These are phyloP conservation scores for Mycena metata DNA, from an alignment of 768 basidiomycete genomes.

Conservation along the genomic window DNA sequence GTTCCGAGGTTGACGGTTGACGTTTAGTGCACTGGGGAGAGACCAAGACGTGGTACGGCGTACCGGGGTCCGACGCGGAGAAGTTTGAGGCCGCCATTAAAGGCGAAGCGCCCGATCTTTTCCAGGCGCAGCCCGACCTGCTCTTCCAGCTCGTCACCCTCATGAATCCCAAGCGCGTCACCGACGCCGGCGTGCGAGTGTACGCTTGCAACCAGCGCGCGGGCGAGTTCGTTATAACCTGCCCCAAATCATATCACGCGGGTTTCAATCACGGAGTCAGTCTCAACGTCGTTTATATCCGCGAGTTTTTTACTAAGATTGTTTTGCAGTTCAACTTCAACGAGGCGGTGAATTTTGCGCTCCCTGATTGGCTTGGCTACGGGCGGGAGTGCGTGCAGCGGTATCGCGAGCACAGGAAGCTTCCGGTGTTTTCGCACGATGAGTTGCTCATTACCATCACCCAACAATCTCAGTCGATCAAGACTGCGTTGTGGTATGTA, in stretches of 20 bases:
- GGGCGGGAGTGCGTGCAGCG: slow-evolving; percentile 91
- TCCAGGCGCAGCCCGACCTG: slow-evolving; percentile 96
- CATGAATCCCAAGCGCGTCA: slow-evolving; percentile 93
- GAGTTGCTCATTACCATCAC: slow-evolving; percentile 98
- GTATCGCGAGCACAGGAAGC: slow-evolving; percentile 91
- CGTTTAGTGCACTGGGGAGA: slow-evolving; percentile 96
- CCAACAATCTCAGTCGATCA: slow-evolving; percentile 92
- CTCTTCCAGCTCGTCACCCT: slow-evolving; percentile 98
- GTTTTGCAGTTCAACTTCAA: slow-evolving; percentile 94
- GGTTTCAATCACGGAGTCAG: slow-evolving; percentile 98
- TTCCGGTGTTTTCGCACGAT: slow-evolving; percentile 98
- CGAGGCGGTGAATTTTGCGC: slow-evolving; percentile 98
- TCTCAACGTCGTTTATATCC: slow-evolving; percentile 39
- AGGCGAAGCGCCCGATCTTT: slow-evolving; percentile 95
- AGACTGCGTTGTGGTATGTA: slow-evolving; percentile 91
- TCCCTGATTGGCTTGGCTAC: slow-evolving; percentile 93
- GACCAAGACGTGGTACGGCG: slow-evolving; percentile 99
- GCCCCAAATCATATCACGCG: slow-evolving; percentile 97
- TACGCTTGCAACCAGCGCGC: slow-evolving; percentile 97
- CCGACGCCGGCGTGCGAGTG: slow-evolving; percentile 90
- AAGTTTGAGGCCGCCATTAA: slow-evolving; percentile 97
- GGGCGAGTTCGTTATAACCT: slow-evolving; percentile 97
- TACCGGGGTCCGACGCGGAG: slow-evolving; percentile 95
- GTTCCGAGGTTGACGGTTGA: slow-evolving; percentile 38
- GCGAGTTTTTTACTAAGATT: slow-evolving; percentile 34